A percentile compares a stretch with the other conserved stretches of the same genome.
Conservation (phyloP, 2,329 filamentous ascomycete species). For the Akanthomyces muscarius region DNA sequence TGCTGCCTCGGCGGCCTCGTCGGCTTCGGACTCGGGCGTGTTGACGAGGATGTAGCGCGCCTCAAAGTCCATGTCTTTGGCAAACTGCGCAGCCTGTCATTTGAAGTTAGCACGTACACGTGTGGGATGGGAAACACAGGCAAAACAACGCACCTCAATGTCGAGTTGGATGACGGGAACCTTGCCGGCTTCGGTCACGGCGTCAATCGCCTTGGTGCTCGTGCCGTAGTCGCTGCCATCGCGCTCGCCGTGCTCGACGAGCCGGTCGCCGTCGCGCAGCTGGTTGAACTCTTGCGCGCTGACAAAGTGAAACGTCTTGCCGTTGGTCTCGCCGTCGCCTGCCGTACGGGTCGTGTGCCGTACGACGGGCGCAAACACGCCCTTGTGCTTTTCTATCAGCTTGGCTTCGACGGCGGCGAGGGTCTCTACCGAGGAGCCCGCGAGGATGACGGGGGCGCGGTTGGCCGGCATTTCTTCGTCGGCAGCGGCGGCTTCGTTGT, state of each 20-base stretch:
- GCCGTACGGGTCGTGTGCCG: slow-evolving; percentile 52
- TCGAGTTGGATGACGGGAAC: slow-evolving; percentile 56
- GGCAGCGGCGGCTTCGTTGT: slow-evolving; percentile 33
- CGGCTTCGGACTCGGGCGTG: slow-evolving; percentile 32
- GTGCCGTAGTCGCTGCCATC: slow-evolving; percentile 53
- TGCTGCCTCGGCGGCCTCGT: slow-evolving; percentile 19
- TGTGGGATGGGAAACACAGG: background rate
- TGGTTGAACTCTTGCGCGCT: slow-evolving; percentile 51
- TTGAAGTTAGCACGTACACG: background rate
- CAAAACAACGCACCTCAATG: slow-evolving; percentile 41
- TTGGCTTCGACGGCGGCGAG: slow-evolving; percentile 61
- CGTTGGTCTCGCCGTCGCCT: slow-evolving; percentile 47
- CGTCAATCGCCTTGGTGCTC: slow-evolving; percentile 48
- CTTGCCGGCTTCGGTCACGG: slow-evolving; percentile 50
- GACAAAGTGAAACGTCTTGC: slow-evolving; percentile 54
- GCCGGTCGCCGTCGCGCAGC: slow-evolving; percentile 56
- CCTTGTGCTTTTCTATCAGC: slow-evolving; percentile 59
- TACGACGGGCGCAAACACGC: slow-evolving; percentile 58
- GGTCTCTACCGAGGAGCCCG: slow-evolving; percentile 58
- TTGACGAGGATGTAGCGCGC: slow-evolving; percentile 53
- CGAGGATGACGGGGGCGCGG: slow-evolving; percentile 59
- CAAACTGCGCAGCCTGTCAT: slow-evolving; percentile 49
- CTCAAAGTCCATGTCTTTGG: slow-evolving; percentile 53
- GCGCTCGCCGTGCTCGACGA: slow-evolving; percentile 52
- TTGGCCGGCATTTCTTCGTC: slow-evolving; percentile 44